Conservation (phyloP, 805 yeast species). For the Wickerhamomyces pijperi region DNA sequence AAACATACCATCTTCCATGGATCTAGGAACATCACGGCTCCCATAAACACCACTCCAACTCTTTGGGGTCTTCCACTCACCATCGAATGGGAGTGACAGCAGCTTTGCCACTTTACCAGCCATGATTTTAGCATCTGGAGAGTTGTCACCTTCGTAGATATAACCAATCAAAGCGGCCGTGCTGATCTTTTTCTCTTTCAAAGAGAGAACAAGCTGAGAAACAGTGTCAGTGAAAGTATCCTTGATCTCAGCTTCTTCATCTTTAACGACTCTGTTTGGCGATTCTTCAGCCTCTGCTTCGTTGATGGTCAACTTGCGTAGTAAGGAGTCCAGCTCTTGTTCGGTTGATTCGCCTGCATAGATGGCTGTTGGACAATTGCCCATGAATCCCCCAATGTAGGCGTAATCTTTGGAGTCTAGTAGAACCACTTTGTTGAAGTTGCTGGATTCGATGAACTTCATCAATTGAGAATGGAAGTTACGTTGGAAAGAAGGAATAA, state of each 20-base stretch:
- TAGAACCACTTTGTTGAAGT: conserved; percentile 37
- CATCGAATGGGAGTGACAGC: conserved; percentile 13
- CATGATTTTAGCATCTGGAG: conserved; percentile 50
- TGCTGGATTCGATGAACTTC: conserved; percentile 32
- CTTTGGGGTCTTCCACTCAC: conserved; percentile 41
- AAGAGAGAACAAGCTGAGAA: conserved; percentile 4
- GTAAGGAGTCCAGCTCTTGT: too few relatives aligned
- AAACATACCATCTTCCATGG: conserved; percentile 70
- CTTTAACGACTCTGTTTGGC: conserved; percentile 5
- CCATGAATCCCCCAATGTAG: conserved; percentile 16
- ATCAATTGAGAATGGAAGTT: conserved; percentile 41
- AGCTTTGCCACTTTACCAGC: conserved; percentile 27
- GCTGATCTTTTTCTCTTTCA: conserved; percentile 7
- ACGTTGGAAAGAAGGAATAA: conserved; percentile 50
- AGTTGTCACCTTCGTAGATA: conserved; percentile 89
- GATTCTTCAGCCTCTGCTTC: conserved; percentile 10
- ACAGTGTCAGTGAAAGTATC: conserved; percentile 8
- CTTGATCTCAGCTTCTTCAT: conserved; percentile 3
- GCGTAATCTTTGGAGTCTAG: conserved; percentile 72
- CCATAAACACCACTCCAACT: conserved; percentile 90
- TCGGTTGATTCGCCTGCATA: conserved; percentile 1
- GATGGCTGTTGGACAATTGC: conserved; percentile 8
- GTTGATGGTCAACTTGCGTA: conserved; percentile 2
- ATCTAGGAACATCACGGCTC: conserved; percentile 47
- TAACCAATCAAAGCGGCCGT: conserved; percentile 38